Evolutionary conservation across 495 filamentous ascomycete species (phyloP).

Genomic region (Antarctomyces pellizariae): DNA sequence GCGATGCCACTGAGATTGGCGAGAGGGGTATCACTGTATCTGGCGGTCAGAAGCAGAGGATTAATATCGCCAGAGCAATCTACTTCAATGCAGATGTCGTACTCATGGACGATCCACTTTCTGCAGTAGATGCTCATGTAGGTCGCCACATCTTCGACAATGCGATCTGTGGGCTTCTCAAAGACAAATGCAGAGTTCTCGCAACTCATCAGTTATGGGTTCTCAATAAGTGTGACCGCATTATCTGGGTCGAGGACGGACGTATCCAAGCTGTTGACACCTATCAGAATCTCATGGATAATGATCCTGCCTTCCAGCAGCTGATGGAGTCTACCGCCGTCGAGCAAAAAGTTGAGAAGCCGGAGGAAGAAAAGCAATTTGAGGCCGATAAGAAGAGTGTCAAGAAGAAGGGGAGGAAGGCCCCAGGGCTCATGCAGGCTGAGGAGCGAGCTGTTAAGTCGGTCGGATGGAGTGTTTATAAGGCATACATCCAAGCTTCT

Average conservation of each 20-base stretch:
- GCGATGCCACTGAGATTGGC: constrained; percentile 55
- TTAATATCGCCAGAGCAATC: constrained; percentile 68
- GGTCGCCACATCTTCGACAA: constrained; percentile 91
- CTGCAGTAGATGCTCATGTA: constrained; percentile 68
- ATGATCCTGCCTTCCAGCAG: constrained; percentile 47
- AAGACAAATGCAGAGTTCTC: constrained; percentile 70
- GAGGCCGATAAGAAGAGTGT: constrained; percentile 23
- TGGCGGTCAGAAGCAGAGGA: constrained; percentile 63
- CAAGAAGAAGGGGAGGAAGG: constrained; percentile 39
- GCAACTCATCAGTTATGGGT: constrained; percentile 93
- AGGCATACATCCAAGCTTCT: constrained; percentile 55
- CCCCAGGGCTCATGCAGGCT: constrained; percentile 57
- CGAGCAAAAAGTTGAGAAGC: constrained; percentile 31
- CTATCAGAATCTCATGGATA: constrained; percentile 60
- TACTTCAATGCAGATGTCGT: constrained; percentile 67
- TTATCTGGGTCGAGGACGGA: constrained; percentile 79
- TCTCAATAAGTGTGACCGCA: constrained; percentile 66
- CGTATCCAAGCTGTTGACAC: constrained; percentile 66
- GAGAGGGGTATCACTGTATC: constrained; percentile 63
- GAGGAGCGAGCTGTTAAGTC: constrained; percentile 70
- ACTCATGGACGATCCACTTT: constrained; percentile 67
- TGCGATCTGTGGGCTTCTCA: constrained; percentile 73
- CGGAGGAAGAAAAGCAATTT: constrained; percentile 18
- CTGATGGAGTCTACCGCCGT: constrained; percentile 67
- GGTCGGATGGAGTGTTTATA: constrained; percentile 66